Percentiles rank a stretch among this genome's conserved stretches.
Evolutionary conservation across 2,329 filamentous ascomycete genomes (phyloP).

Genomic region (Hypoxylon sp.): DNA sequence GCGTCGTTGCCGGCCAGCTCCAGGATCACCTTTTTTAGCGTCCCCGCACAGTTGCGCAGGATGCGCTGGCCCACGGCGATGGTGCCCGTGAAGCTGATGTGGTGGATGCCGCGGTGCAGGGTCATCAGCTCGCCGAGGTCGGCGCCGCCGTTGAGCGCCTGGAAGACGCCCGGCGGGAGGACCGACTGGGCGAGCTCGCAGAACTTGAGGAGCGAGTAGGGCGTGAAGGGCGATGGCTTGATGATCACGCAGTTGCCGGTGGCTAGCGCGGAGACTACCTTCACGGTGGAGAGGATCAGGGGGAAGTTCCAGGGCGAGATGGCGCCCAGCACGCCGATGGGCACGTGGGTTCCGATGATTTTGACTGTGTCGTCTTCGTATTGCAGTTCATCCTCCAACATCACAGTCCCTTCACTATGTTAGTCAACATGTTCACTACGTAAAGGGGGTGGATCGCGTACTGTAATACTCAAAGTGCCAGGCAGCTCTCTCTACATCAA

Average conservation of each 20-base stretch:
- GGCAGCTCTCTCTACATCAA: constrained; percentile 58
- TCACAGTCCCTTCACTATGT: constrained; percentile 50
- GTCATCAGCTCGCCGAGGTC: constrained; percentile 68
- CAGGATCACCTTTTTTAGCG: constrained; percentile 68
- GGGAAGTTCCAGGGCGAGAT: constrained; percentile 75
- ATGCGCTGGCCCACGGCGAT: constrained; percentile 65
- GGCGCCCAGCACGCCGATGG: constrained; percentile 66
- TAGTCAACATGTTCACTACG: not conserved
- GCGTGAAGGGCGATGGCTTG: constrained; percentile 72
- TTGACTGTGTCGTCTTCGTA: constrained; percentile 61
- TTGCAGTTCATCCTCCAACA: constrained; percentile 63
- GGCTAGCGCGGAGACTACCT: constrained; percentile 65
- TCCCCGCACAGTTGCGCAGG: constrained; percentile 64
- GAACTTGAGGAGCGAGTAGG: constrained; percentile 66
- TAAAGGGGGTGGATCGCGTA: constrained; percentile 38
- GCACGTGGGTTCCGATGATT: constrained; percentile 61
- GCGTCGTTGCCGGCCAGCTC: constrained; percentile 71
- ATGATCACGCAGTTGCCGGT: constrained; percentile 70
- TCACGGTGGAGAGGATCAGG: constrained; percentile 63
- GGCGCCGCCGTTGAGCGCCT: constrained; percentile 68
- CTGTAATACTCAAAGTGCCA: constrained; percentile 58
- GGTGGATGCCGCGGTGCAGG: constrained; percentile 67
- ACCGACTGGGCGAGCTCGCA: constrained; percentile 64
- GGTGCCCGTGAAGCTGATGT: constrained; percentile 72
- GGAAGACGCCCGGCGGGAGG: constrained; percentile 70